Evolutionary conservation across 179 eudicot genomes (phyloP).

Genomic region (Nepenthes alata): DNA sequence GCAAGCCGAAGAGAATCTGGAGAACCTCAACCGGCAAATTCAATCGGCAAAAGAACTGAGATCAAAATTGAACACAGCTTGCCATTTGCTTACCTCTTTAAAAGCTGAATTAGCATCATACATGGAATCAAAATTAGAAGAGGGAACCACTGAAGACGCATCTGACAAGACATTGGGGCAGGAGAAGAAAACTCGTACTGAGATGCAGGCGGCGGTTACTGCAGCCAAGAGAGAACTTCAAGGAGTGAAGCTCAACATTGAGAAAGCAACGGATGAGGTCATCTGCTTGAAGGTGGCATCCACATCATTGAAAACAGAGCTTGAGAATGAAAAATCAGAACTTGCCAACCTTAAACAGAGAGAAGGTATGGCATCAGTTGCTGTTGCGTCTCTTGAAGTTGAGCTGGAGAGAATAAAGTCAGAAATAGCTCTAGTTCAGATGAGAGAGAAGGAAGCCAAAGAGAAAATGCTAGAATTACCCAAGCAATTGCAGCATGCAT

Average conservation of each 20-base stretch:
- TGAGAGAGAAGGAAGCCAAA: conserved; percentile 51
- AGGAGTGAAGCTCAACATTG: conserved; percentile 55
- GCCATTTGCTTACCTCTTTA: conserved; percentile 37
- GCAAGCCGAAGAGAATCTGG: conserved; percentile 66
- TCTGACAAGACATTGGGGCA: conserved; percentile 8
- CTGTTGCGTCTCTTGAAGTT: conserved; percentile 65
- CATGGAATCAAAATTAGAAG: conserved; percentile 47
- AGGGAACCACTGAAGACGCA: conserved; percentile 19
- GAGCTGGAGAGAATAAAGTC: conserved; percentile 56
- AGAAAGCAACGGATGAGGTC: conserved; percentile 60
- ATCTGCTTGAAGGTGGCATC: conserved; percentile 53
- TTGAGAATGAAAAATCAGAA: conserved; percentile 52
- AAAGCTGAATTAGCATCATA: conserved; percentile 71
- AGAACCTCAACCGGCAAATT: conserved; percentile 43
- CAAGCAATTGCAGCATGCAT: conserved; percentile 51
- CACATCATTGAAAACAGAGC: conserved; percentile 44
- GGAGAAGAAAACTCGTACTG: conserved; percentile 26
- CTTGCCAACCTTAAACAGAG: conserved; percentile 44
- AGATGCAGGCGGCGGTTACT: conserved; percentile 42
- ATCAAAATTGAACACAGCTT: conserved; percentile 46
- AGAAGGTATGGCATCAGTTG: conserved; percentile 61
- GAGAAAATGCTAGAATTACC: conserved; percentile 69
- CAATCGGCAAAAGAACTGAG: conserved; percentile 52
- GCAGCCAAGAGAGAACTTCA: conserved; percentile 55
- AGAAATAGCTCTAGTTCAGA: conserved; percentile 47